A percentile compares a stretch with the other conserved stretches of the same genome.
phyloP scores from a whole-genome alignment of 768 basidiomycete genomes.

The Mycena floridula region DNA sequence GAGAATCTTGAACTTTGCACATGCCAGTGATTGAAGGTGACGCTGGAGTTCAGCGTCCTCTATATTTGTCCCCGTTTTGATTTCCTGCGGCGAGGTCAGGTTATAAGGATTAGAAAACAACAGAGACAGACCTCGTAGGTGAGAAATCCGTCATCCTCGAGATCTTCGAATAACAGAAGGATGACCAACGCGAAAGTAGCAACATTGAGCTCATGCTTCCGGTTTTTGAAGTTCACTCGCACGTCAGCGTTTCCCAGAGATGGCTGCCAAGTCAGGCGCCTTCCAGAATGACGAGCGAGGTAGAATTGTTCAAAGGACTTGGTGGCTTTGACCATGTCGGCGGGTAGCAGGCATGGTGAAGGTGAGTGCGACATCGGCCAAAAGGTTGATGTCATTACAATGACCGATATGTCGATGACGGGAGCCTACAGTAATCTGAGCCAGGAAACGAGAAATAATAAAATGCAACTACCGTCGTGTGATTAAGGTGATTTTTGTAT shows the following conservation, averaged over 20 bases:
- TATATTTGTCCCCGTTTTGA: constrained; percentile 70
- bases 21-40: constrained; percentile 93
- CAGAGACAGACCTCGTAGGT: constrained; percentile 59
- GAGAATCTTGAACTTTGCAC: constrained; percentile 88
- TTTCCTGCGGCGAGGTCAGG: constrained; percentile 53
- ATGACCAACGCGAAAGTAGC: constrained; percentile 87
- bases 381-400: constrained; percentile 92
- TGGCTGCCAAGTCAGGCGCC: constrained; percentile 89
- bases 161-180: constrained; percentile 77
- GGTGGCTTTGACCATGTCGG: constrained; percentile 54
- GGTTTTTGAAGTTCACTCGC: constrained; percentile 68
- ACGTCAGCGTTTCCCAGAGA: constrained; percentile 89
- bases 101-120: not conserved
- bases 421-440: constrained; percentile 45
- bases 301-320: constrained; percentile 88
- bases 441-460: constrained; percentile 1
- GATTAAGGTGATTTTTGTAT: constrained; percentile 59
- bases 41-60: constrained; percentile 76
- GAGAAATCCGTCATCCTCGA: constrained; percentile 61
- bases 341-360: constrained; percentile 62
- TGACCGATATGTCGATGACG: constrained; percentile 77
- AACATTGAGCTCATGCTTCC: constrained; percentile 87
- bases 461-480: constrained; percentile 46
- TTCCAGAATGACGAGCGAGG: constrained; percentile 80
- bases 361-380: constrained; percentile 82